Evolutionary conservation across 805 yeast genomes (phyloP), one percentile per base, ranked within the genome.

Genomic region (Yarrowia bubula): DNA sequence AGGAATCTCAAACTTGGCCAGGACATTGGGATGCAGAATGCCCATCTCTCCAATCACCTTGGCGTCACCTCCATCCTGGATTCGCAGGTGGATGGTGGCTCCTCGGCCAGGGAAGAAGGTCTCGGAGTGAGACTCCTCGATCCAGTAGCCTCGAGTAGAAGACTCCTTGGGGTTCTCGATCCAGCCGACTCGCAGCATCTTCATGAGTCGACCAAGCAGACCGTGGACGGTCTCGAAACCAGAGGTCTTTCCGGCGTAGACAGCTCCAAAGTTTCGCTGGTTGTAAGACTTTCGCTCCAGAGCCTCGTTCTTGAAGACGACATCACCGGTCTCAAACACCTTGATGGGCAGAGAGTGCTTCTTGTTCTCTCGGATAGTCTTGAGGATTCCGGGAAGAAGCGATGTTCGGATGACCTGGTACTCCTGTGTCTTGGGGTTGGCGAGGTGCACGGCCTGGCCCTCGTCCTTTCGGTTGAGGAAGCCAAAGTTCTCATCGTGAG

Each of bases 331-430:
- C 81, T 95, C 99, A 71, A 95, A 95, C 66, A 96, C 97, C 77
- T 86, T 88, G 74, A 96, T 89, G 53, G 99, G 99, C 73, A 95
- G 83, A 1, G 96, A 82, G 77, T 96, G 98, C 76, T 92, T 89
- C 80, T 97, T 89, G 81, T 95, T 95, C 80, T 96, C 99, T 75
- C 90, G 88, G 70, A 95, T 87, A 31, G 99, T 95, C 79, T 95
- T 95, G 75, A 95, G 84, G 66, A 95, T 83, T 70, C 99, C 99
- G 55, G 99, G 98, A 66, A 93, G 80, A 71, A 95, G 82, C 32
- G 96, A 85, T 15, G 99, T 95, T 83, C 99, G 89, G 32, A 95
- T 98, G 67, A 95, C 99, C 81, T 95, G 97, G 78, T 93, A 95
- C 79, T 95, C 99, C 61, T 86, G 77, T 17, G 99, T 95, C 81